Base-by-base conservation (phyloP, 2,329 filamentous ascomycete genomes). In the Aspergillus amoenus region DNA sequence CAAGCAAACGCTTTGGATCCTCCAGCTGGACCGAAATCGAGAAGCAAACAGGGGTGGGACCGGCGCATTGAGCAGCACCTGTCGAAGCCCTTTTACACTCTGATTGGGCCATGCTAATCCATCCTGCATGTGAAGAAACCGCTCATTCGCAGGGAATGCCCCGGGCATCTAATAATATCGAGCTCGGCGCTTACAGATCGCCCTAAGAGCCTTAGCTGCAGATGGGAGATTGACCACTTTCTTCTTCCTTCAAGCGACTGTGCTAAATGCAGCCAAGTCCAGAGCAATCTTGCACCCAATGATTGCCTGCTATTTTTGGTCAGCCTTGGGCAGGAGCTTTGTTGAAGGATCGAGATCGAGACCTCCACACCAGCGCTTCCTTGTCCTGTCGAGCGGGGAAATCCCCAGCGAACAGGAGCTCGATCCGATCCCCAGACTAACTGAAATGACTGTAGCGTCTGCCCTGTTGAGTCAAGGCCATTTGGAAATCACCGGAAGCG, bases 121-220 rank as follows among this genome's bases (percentile, higher is more conserved):
- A 8, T 30, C 17, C 27, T 46, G 45, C 27, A 48, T 32, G 7
- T 18, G 50, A 40, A 45, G 45, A 45, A 5, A 24, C 6, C 41
- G 50, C 50, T 54, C 45, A 53, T 53, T 58, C 56, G 50, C 32
- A 46, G 37, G 17, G 2, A 34, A 50, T 27, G 12, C 32, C 40
- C 44, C 56, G 50, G 30, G n/a, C 17, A 54, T 58, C 56, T 58
- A 58, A 58, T 50, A 58, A 58, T 58, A 58, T 39, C 41, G 24
- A 18, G 22, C 30, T 54, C 45, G 45, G 56, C 56, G 56, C 56
- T 58, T 58, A 58, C 37, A 37, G 51, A 50, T 58, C 50, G 56
- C 56, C 51, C 45, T 54, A 58, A 47, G 41, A 22, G 41, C 3
- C n/a, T 47, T 55, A 32, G 39, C 22, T 54, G 50, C 44, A 40